phyloP scores from a whole-genome alignment of 2,329 filamentous ascomycete species.

The Hymenoscyphus infarciens region DNA sequence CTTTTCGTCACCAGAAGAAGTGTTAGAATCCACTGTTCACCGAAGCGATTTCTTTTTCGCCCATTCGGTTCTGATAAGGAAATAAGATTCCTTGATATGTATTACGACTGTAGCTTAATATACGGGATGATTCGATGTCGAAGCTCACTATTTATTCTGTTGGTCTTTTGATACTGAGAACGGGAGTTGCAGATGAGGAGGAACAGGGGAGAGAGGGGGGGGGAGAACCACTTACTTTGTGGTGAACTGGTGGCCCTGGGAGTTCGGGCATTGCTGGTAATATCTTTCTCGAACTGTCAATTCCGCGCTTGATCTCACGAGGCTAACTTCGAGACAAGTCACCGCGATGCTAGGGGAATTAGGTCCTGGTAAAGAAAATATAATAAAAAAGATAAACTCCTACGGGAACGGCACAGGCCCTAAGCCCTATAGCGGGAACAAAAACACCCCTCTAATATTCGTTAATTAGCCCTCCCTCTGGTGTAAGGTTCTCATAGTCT shows the following conservation, averaged over 20 bases:
- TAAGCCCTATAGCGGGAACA: constrained; percentile 61
- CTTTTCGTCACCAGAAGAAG: constrained; percentile 7
- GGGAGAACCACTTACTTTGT: constrained; percentile 51
- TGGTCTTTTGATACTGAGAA: constrained; percentile 43
- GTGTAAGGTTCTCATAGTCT: constrained; percentile 61
- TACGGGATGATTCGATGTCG: constrained; percentile 29
- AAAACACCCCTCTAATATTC: constrained; percentile 48
- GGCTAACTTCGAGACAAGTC: too few relatives aligned
- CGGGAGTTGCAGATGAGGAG: constrained; percentile 21
- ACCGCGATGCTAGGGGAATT: constrained; percentile 51
- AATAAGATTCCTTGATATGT: constrained; percentile 27
- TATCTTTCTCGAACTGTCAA: too few relatives aligned
- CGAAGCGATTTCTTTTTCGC: constrained; percentile 22
- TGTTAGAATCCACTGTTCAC: constrained; percentile 17
- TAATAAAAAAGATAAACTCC: too few relatives aligned
- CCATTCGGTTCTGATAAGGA: constrained; percentile 26
- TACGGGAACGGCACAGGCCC: constrained; percentile 45
- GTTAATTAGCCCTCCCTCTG: constrained; percentile 60
- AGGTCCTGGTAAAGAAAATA: constrained; percentile 47
- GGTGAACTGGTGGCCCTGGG: constrained; percentile 63
- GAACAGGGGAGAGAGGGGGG: constrained; percentile 31
- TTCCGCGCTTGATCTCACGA: too few relatives aligned
- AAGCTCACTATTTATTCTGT: constrained; percentile 43
- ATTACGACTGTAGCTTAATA: constrained; percentile 28
- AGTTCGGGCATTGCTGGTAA: constrained; percentile 55